These are phyloP conservation scores for Aspergillus sp. DNA, from an alignment of 2,329 filamentous ascomycete species.

Conservation along the genomic window DNA sequence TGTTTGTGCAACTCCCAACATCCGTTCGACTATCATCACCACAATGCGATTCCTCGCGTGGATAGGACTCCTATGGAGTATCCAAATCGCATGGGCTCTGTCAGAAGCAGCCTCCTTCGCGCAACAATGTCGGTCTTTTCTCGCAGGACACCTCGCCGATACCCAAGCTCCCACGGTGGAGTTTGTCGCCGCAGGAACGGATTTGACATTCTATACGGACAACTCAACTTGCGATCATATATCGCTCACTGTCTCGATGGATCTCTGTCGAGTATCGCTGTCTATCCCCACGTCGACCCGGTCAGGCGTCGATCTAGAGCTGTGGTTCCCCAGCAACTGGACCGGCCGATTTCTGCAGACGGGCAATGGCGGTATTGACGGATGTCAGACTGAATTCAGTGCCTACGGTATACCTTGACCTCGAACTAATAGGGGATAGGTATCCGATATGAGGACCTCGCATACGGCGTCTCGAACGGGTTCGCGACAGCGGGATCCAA, in stretches of 20 bases:
- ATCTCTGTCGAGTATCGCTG: background rate
- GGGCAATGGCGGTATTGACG: conserved; percentile 9
- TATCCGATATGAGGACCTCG: conserved; percentile 11
- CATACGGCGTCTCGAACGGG: conserved; percentile 6
- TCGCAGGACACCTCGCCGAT: background rate
- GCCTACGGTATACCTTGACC: background rate
- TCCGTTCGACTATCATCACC: background rate
- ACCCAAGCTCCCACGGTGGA: background rate
- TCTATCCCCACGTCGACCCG: background rate
- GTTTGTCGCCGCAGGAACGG: background rate
- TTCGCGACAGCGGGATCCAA: conserved; percentile 11
- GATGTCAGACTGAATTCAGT: conserved; percentile 4
- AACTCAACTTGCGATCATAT: background rate
- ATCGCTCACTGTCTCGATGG: background rate
- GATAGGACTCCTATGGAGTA: background rate
- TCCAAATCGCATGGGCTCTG: background rate
- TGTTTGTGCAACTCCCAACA: background rate
- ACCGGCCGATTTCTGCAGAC: conserved; percentile 6
- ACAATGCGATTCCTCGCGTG: background rate
- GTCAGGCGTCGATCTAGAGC: conserved; percentile 3
- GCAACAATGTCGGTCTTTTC: background rate
- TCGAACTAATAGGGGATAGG: background rate
- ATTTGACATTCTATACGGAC: background rate
- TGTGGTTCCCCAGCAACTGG: conserved; percentile 9
- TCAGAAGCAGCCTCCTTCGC: background rate